A percentile compares a stretch with the other conserved stretches of the same genome.
phyloP scores from a whole-genome alignment of 192 early-diverging fungal species.

The Globomyces pollinis-pini region DNA sequence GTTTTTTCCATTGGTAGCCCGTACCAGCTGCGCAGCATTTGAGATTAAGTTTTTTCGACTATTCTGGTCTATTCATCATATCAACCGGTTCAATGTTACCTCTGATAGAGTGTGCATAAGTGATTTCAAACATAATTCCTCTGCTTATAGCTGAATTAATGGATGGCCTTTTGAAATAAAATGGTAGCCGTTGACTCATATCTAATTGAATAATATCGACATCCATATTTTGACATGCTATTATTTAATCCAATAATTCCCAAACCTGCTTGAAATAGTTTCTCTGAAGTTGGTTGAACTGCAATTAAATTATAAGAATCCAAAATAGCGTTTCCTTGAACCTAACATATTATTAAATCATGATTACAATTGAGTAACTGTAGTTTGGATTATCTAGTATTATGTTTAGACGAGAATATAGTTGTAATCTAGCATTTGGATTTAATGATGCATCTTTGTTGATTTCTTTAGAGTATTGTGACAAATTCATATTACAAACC shows the following conservation, averaged over 20 bases:
- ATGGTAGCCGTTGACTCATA: constrained; percentile 53
- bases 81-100: constrained; percentile 30
- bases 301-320: constrained; percentile 58
- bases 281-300: constrained; percentile 63
- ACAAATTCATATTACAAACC: too few relatives aligned
- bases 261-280: constrained; percentile 61
- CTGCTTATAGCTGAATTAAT: constrained; percentile 62
- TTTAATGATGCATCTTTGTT: too few relatives aligned
- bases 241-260: too few relatives aligned
- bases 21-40: constrained; percentile 57
- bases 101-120: constrained; percentile 57
- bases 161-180: constrained; percentile 56
- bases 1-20: constrained; percentile 69
- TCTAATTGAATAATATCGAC: constrained; percentile 80
- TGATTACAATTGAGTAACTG: too few relatives aligned
- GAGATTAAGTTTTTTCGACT: constrained; percentile 56
- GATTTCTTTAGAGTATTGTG: too few relatives aligned
- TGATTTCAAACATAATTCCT: constrained; percentile 75
- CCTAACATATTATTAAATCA: too few relatives aligned
- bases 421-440: too few relatives aligned
- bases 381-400: too few relatives aligned
- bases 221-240: constrained; percentile 60
- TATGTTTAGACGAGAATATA: too few relatives aligned
- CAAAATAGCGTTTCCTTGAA: constrained; percentile 18
- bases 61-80: constrained; percentile 36